These are phyloP conservation scores for Alnus glutinosa DNA, from an alignment of 306 rosid species.

Conservation along the genomic window DNA sequence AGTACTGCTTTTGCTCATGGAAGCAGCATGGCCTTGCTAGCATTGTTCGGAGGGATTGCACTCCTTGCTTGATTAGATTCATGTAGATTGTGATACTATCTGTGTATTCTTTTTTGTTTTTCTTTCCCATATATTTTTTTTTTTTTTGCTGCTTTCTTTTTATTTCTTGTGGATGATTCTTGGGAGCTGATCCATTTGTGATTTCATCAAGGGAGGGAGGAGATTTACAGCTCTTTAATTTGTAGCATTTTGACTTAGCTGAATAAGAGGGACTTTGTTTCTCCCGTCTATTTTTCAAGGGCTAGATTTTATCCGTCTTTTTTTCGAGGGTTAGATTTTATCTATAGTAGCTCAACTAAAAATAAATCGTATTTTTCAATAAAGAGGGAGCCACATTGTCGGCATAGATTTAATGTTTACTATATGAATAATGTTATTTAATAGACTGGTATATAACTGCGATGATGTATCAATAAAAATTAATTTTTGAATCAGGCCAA, in stretches of 20 bases:
- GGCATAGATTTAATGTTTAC: too few species aligned
- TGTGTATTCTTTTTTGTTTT: constrained; percentile 20
- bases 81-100: constrained; percentile 24
- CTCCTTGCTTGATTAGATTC: constrained; percentile 17
- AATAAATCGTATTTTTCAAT: too few species aligned
- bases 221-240: constrained; percentile 8
- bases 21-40: constrained; percentile 33
- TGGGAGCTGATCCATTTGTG: constrained; percentile 36
- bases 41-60: constrained; percentile 41
- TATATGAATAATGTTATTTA: too few species aligned
- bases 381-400: too few species aligned
- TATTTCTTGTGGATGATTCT: constrained; percentile 31
- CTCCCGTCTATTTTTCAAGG: constrained; percentile 14
- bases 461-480: too few species aligned
- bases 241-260: constrained; percentile 38
- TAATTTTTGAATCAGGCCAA: too few species aligned
- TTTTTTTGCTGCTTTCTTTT: neutral
- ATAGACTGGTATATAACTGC: too few species aligned
- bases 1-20: constrained; percentile 31
- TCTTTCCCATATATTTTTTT: neutral
- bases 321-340: too few species aligned
- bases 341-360: too few species aligned
- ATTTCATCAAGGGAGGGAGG: constrained; percentile 16
- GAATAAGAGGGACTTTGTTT: constrained; percentile 36
- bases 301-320: neutral